Base-by-base conservation (phyloP, 768 basidiomycete genomes). In the Russula lepida region DNA sequence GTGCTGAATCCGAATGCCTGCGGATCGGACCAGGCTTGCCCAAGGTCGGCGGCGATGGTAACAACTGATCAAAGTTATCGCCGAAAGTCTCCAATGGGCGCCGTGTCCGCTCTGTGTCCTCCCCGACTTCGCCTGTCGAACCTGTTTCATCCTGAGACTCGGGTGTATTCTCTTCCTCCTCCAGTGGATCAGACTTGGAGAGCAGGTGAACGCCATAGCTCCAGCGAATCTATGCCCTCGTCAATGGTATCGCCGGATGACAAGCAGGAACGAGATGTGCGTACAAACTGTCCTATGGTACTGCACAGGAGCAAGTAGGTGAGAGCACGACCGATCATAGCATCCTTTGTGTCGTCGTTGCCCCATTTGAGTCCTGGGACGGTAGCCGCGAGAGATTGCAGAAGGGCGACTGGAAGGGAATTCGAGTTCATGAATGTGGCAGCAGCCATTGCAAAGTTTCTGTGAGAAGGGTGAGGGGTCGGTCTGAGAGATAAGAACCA, bases 341-440 rank as follows among this genome's bases (percentile, higher is more conserved):
- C 84, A 65, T 95, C 81, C 66, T 83, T 79, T 68, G 83, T 89
- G 70, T 98, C 95, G 57, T 89, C 83, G 3, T 75, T 64, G 9
- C 79, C 86, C 92, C 93, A 93, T 68, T 87, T 88, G 33, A 95
- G 78, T 5, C 84, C 84, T 0, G 86, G 85, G 0, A 95, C 92
- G 13, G 89, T 87, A 58, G 88, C 74, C 9, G 91, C 91, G 21
- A 98, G 84, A 63, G 84, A 86, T 71, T 97, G 88, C 84, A 98
- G 91, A 33, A 99, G 78, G 0, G 95, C 95, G 61, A 98, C 92
- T 0, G 95, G 95, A 6, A 99, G 82, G 0, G 92, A 92, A 71
- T 98, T 98, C 3, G 89, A 92, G 72, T 94, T 95, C 87, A 93
- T 89, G 77, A 91, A 91, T 84, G 88, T 92, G 30, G 88, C 78